Base-by-base conservation (phyloP, 768 basidiomycete species). In the Termitomyces bulborhizus region DNA sequence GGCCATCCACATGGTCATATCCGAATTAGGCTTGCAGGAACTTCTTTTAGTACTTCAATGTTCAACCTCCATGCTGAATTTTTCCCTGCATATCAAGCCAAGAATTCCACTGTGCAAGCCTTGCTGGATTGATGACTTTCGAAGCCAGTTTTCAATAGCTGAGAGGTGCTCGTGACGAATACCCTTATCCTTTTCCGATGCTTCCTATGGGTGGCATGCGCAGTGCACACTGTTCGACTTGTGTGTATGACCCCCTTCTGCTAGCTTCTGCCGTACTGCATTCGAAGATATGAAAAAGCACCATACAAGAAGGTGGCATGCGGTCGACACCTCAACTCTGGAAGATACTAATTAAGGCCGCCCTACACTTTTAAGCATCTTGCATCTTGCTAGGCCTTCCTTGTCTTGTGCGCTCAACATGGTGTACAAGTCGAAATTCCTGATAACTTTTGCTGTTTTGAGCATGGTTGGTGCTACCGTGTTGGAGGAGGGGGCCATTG, bases 401-500 rank as follows among this genome's bases (percentile, higher is more conserved):
- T 29, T 27, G 6, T 16, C 26, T 32, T n/a, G 7, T 29, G 49
- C 37, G 16, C 49, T n/a, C 31, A 31, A n/a, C 18, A 62, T 62
- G 56, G 24, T 46, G 27, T 55, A 39, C 43, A 52, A 39, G 29
- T 26, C 40, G 9, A 55, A 53, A 18, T 51, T 54, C 42, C n/a
- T 62, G 37, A 43, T 27, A n/a, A 47, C 50, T 12, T 56, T 60
- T 31, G 57, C 52, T 40, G 48, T 58, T 29, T 27, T 59, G 43
- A 43, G 51, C 43, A 42, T 54, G 16, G 58, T 56, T 29, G 52
- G 43, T n/a, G 56, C 58, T 12, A 47, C 34, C 26, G 21, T 49
- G 11, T 37, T 53, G 9, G 52, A 56, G 15, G 54, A 51, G 16
- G 49, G 47, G 11, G 53, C 46, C 11, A 53, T 53, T 18, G 81